These are phyloP conservation scores for Xylaria sp. DNA, from an alignment of 2,329 filamentous ascomycete genomes.

Conservation along the genomic window DNA sequence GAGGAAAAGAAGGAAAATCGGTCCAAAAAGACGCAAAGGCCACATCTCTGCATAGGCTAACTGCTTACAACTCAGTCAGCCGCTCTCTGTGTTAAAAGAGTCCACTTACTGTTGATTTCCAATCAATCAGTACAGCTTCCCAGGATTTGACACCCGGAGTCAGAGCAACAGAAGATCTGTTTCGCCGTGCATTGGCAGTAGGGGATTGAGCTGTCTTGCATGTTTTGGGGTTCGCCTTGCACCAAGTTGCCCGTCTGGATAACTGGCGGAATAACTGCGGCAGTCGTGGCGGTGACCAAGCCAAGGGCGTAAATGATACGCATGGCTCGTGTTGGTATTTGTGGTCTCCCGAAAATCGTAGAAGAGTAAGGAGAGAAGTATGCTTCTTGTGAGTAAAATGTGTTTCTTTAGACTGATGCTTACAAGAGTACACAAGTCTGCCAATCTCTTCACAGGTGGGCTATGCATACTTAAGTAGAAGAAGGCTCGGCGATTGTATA, in stretches of 20 bases:
- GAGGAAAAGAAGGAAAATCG: background rate
- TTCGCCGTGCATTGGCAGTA: slow-evolving; percentile 25
- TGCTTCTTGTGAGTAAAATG: background rate
- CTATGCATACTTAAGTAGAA: background rate
- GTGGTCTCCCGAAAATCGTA: background rate
- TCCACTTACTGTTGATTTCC: slow-evolving; percentile 1
- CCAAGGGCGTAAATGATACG: slow-evolving; percentile 14
- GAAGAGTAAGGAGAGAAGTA: background rate
- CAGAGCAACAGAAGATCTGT: slow-evolving; percentile 30
- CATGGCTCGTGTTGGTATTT: slow-evolving; percentile 12
- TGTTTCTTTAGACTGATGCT: background rate
- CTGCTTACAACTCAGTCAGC: background rate
- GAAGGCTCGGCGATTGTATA: background rate
- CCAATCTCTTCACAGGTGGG: slow-evolving; percentile 14
- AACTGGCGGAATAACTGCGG: slow-evolving; percentile 3
- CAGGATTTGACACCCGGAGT: slow-evolving; percentile 18
- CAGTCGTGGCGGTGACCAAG: slow-evolving; percentile 10
- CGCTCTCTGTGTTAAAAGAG: background rate
- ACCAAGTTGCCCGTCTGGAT: background rate
- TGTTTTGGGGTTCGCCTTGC: background rate
- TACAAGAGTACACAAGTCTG: background rate
- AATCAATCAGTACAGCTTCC: slow-evolving; percentile 20
- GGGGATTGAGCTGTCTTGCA: slow-evolving; percentile 23
- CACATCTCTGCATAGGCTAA: too few relatives aligned
- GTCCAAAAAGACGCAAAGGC: background rate